Evolutionary conservation across 2,329 filamentous ascomycete species (phyloP).

Genomic region (Fusarium verticillioides): DNA sequence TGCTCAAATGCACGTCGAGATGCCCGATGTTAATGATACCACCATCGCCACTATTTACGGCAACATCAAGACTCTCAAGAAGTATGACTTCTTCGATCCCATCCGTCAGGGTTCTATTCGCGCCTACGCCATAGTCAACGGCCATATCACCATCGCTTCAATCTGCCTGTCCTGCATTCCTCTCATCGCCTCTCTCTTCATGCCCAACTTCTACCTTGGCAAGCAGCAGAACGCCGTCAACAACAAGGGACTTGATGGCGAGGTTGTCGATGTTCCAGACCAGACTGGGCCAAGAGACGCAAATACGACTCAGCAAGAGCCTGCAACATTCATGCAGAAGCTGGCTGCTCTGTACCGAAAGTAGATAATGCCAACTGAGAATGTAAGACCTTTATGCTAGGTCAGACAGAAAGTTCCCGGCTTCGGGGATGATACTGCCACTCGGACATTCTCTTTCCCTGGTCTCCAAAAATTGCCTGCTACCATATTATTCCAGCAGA

Average conservation of each 20-base stretch:
- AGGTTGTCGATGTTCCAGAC: conserved; percentile 40
- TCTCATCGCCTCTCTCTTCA: conserved; percentile 51
- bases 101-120: conserved; percentile 52
- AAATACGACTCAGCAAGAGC: background rate
- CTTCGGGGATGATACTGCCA: rapidly evolving
- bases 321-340: conserved; percentile 15
- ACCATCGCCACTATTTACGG: conserved; percentile 49
- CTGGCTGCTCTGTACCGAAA: conserved; percentile 18
- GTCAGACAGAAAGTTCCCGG: no score
- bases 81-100: conserved; percentile 49
- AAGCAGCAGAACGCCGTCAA: conserved; percentile 51
- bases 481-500: background rate
- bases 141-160: conserved; percentile 49
- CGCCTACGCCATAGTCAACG: conserved; percentile 50
- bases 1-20: conserved; percentile 46
- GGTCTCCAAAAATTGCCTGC: background rate
- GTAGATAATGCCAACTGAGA: background rate
- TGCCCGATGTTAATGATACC: conserved; percentile 40
- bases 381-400: rapidly evolving
- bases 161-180: conserved; percentile 48
- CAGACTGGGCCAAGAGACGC: background rate
- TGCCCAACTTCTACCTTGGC: conserved; percentile 55
- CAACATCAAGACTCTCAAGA: conserved; percentile 48
- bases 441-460: rapidly evolving
- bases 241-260: conserved; percentile 48